Base-by-base conservation (phyloP, 2,329 filamentous ascomycete genomes). In the Metarhizium brunneum region DNA sequence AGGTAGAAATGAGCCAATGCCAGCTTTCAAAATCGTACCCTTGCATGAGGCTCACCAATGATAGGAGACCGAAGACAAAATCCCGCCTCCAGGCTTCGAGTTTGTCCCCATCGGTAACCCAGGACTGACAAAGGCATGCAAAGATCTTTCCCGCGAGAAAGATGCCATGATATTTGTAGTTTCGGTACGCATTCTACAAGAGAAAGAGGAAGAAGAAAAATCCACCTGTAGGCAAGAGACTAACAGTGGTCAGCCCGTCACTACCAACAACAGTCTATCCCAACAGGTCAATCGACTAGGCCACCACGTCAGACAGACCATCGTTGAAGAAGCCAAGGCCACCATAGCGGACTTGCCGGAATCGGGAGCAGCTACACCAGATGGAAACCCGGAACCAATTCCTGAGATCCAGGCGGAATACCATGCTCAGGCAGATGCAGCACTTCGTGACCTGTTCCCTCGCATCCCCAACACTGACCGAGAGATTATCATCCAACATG, bases 151-250 rank as follows among this genome's bases (percentile, higher is more conserved):
- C 1, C 76, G 84, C 59, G 79, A 84, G 61, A 73, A 75, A 52
- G 82, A 77, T 61, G 82, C 81, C 48, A 81, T 84, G 78, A 80
- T 86, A 16, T 86, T 84, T 61, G 85, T 86, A 56, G 83, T 87
- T 50, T 83, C 82, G 63, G 83, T 85, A 75, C 48, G 56, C 47
- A 47, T 32, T 36, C 29, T 29, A 16, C 43, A 18, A 45, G 8
- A 10, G 16, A 45, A 20, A 45, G 6, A 45, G 49, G 38, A 16
- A 25, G 6, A 47, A 47, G 20, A 25, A 11, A 11, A 18, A 11
- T n/a, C 2, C 10, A 11, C 42, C 2, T 16, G 18, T 45, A 40
- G 35, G 18, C 40, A 45, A 38, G 11, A 30, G 36, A 53, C 55
- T 58, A 51, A 58, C 43, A 38, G 6, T 38, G 16, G 29, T 35